Base-by-base conservation (phyloP, 1,139 yeast genomes). In the Chernovozyma aurita region DNA sequence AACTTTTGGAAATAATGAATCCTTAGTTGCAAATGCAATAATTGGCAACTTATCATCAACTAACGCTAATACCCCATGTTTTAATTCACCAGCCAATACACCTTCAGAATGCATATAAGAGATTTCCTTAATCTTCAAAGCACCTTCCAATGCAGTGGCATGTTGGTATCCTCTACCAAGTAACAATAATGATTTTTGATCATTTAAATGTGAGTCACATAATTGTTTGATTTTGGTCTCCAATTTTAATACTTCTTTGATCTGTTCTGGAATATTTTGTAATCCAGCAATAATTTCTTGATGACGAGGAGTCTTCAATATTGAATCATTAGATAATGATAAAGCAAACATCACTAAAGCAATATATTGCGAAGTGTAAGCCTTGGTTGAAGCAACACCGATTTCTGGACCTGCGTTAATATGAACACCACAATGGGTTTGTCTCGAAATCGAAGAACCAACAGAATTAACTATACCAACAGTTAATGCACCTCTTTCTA, bases 71-170 rank as follows among this genome's bases (percentile, higher is more conserved):
- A 88, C 96, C 65, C 99, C 99, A 59, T 94, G 99, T 66, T 94
- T 94, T 64, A 94, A 79, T 65, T 94, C 99, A 60, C 98, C 99
- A 20, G 99, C 98, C 48, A 92, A 79, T 36, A 94, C 96, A 70
- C 98, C 99, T 70, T 94, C 99, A 20, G 97, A 87, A 62, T 94
- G 99, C 90, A 92, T 94, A 63, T 94, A 94, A 4, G 97, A 90
- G 46, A 94, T 94, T 66, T 94, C 99, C 68, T 94, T 94, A 59
- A 94, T 92, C 69, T 94, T 94, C 53, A 94, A 76, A 7, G 99
- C 98, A 55, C 98, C 98, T 66, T 94, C 99, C 53, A 94, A 75
- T 13, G 98, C 97, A 46, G 97, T 83, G 16, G 99, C 98, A 63
- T 76, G 83, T 67, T 94, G 98, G 67, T 86, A 90, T 38, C 99